Evolutionary conservation across 2,329 filamentous ascomycete species (phyloP).

Genomic region (Teratosphaeria pseudoeucalypti): DNA sequence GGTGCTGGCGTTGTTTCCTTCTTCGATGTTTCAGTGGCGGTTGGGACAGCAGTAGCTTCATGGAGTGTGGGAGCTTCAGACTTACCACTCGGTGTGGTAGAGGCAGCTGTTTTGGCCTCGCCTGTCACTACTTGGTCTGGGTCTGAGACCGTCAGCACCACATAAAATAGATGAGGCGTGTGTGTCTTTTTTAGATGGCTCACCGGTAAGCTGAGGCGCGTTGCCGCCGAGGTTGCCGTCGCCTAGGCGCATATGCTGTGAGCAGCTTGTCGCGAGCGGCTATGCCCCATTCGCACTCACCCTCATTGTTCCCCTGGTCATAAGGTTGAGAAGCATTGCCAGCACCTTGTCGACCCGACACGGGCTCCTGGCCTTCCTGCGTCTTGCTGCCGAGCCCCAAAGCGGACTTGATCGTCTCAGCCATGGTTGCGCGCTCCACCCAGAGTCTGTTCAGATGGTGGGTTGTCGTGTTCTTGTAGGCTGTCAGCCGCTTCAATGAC

Average conservation of each 20-base stretch:
- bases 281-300: slow-evolving; percentile 25
- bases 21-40: slow-evolving; percentile 1
- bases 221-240: slow-evolving; percentile 8
- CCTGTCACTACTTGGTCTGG: background rate
- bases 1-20: slow-evolving; percentile 1
- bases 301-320: slow-evolving; percentile 65
- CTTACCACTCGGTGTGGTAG: slow-evolving; percentile 8
- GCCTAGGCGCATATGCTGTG: background rate
- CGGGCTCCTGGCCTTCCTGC: slow-evolving; percentile 48
- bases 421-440: background rate
- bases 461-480: too few relatives aligned
- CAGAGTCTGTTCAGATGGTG: too few relatives aligned
- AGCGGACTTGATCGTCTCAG: slow-evolving; percentile 7
- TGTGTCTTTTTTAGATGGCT: background rate
- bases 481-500: background rate
- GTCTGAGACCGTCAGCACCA: slow-evolving; percentile 3
- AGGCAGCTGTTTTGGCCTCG: slow-evolving; percentile 1
- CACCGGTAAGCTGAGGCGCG: slow-evolving; percentile 11
- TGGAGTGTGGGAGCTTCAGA: slow-evolving; percentile 1
- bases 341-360: slow-evolving; percentile 60
- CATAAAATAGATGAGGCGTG: background rate
- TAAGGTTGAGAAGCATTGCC: slow-evolving; percentile 62
- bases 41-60: background rate
- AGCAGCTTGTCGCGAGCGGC: background rate
- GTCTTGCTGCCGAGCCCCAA: slow-evolving; percentile 6